Conservation (phyloP, 2,329 filamentous ascomycete species). For the Monilinia aucupariae region DNA sequence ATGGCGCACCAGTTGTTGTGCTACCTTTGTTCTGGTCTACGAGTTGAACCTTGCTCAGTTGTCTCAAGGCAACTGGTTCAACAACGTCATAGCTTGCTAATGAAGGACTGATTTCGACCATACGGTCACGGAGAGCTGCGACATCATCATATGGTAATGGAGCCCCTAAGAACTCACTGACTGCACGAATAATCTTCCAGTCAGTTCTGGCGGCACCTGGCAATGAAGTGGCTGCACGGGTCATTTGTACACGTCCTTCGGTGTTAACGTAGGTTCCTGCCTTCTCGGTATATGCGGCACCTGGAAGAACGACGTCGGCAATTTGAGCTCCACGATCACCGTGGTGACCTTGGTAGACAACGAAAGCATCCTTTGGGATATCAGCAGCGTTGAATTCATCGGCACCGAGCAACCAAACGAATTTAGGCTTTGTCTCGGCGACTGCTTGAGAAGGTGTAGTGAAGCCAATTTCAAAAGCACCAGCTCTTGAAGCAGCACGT, state of each 20-base stretch:
- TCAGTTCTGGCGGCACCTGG: conserved; percentile 89
- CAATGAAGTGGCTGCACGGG: conserved; percentile 79
- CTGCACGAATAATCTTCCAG: conserved; percentile 97
- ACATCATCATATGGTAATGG: conserved; percentile 92
- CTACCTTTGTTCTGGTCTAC: conserved; percentile 93
- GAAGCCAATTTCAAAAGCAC: conserved; percentile 94
- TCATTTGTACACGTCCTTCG: conserved; percentile 92
- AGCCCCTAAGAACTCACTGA: conserved; percentile 81
- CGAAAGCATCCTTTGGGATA: conserved; percentile 91
- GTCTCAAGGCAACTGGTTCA: conserved; percentile 68
- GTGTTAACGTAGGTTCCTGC: conserved; percentile 95
- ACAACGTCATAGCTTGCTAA: conserved; percentile 86
- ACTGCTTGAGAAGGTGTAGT: conserved; percentile 76
- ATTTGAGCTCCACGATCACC: conserved; percentile 90
- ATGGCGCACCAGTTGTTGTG: conserved; percentile 62
- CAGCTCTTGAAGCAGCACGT: conserved; percentile 83
- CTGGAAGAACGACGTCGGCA: conserved; percentile 88
- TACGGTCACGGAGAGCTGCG: conserved; percentile 80
- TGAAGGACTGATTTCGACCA: conserved; percentile 90
- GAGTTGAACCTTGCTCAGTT: conserved; percentile 86
- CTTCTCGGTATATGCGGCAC: conserved; percentile 96
- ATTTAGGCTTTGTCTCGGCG: conserved; percentile 82
- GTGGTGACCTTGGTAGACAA: conserved; percentile 97
- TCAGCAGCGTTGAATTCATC: conserved; percentile 83
- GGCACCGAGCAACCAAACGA: conserved; percentile 92